Conservation (phyloP, 2,329 filamentous ascomycete species). For the Curvularia hawaiiensis region DNA sequence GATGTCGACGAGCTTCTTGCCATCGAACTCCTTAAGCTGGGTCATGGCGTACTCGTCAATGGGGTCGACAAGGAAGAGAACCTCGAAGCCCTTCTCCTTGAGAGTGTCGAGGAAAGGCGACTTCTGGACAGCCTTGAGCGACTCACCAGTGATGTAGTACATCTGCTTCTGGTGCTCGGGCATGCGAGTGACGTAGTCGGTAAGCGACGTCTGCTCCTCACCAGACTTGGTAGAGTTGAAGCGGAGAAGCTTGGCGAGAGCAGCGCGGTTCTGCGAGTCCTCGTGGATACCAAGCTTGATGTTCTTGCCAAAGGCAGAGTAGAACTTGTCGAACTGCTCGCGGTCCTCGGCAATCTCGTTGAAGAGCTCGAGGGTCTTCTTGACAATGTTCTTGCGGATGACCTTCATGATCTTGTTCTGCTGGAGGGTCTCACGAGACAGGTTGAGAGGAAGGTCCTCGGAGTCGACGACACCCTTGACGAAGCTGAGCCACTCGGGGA, state of each 20-base stretch:
- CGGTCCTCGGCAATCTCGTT: constrained; percentile 98
- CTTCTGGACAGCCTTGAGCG: constrained; percentile 95
- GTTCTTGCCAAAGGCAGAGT: constrained; percentile 99
- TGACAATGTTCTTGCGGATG: constrained; percentile 99
- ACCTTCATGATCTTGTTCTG: constrained; percentile 99
- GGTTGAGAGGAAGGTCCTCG: constrained; percentile 98
- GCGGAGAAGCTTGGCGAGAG: constrained; percentile 96
- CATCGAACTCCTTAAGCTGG: constrained; percentile 99
- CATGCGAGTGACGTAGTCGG: constrained; percentile 99
- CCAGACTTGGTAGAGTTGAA: constrained; percentile 99
- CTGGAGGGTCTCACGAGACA: constrained; percentile 99
- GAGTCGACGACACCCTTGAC: constrained; percentile 99
- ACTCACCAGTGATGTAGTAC: constrained; percentile 99
- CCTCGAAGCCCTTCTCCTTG: constrained; percentile 99
- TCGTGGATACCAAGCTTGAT: constrained; percentile 99
- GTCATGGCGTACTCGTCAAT: constrained; percentile 99
- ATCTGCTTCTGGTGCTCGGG: constrained; percentile 99
- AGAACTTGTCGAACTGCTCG: constrained; percentile 99
- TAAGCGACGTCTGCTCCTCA: constrained; percentile 90
- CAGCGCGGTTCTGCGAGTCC: constrained; percentile 93
- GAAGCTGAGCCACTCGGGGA: constrained; percentile 99
- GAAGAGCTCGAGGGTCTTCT: constrained; percentile 99
- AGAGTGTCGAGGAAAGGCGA: constrained; percentile 98
- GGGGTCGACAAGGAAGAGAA: constrained; percentile 98
- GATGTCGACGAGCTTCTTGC: constrained; percentile 99